A percentile compares a stretch with the other conserved stretches of the same genome.
Conservation (phyloP, 805 yeast genomes). For the Debaryomyces tyrocola region DNA sequence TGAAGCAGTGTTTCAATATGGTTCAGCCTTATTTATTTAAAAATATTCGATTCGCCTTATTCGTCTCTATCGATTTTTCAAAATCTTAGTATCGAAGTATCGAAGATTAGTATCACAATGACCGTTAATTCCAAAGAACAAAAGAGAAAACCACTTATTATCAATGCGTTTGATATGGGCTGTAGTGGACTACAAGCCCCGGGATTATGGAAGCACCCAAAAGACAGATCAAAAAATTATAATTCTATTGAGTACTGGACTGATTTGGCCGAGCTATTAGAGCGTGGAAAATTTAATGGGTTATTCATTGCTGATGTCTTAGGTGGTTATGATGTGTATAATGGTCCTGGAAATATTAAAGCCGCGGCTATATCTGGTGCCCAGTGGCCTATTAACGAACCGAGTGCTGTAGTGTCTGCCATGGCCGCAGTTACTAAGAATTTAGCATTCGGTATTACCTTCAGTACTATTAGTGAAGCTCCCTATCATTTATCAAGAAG, state of each 20-base stretch:
- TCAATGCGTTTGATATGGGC: constrained; percentile 38
- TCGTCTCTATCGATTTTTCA: no score
- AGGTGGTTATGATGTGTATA: constrained; percentile 41
- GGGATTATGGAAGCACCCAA: constrained; percentile 38
- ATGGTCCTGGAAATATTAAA: constrained; percentile 37
- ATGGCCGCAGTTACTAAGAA: constrained; percentile 46
- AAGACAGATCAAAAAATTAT: constrained; percentile 26
- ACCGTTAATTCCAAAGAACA: neutral
- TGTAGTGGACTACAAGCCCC: constrained; percentile 21
- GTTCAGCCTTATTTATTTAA: no score
- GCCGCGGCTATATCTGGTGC: constrained; percentile 34
- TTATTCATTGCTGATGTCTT: constrained; percentile 42
- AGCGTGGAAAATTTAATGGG: constrained; percentile 39
- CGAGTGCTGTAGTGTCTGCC: constrained; percentile 36
- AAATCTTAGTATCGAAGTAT: no score
- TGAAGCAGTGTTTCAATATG: no score
- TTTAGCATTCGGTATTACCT: constrained; percentile 41
- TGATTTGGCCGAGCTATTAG: constrained; percentile 37
- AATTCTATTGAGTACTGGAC: constrained; percentile 31
- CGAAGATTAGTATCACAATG: no score
- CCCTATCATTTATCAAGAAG: constrained; percentile 45
- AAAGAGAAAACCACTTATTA: constrained; percentile 20
- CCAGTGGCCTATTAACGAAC: constrained; percentile 41
- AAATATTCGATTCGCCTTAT: no score
- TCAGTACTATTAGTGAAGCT: constrained; percentile 42